Evolutionary conservation across 2,329 filamentous ascomycete species (phyloP), one percentile per base, ranked within the genome.

Genomic region (Trichoderma sp.): DNA sequence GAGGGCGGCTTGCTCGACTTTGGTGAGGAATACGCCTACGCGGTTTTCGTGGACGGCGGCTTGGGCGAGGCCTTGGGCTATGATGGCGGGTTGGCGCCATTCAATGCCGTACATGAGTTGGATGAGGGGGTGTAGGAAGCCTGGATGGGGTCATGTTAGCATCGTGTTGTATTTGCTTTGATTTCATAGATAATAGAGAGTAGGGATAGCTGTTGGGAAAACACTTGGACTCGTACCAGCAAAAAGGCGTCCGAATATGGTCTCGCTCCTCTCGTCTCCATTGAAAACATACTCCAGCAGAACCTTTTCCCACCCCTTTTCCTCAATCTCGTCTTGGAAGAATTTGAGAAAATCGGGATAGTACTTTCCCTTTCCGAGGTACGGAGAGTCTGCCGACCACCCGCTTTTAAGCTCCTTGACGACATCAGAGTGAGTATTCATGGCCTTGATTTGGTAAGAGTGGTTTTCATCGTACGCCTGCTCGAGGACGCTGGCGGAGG

Each of bases 41-140:
- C 85, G 84, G 52, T 84, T 79, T 7, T 83, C 80, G 74, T 96
- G 92, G 2, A 93, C 86, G 8, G 90, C 87, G 1, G 90, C 84
- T 79, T 96, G 90, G 0, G 93, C 92, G 19, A 97, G 86, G 1
- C 83, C 93, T 79, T 94, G 87, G 6, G 93, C 92, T 32, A 97
- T 84, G 68, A 97, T 88, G 42, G 91, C 91, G 2, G 92, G 92
- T 75, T 97, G 92, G 10, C 85, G 77, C 81, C 93, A 97, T 76
- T 97, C 93, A 39, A 97, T 76, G 5, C 91, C 93, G 75, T 93
- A 97, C 58, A 93, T 91, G 22, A 97, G 84, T 75, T 97, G 92
- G 70, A 97, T 94, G 17, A 95, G 80, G 2, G 93, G 92, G 74
- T 97, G 92, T 2, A 93, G 72, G 70, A 94, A 85, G 0, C 91